Evolutionary conservation across 768 basidiomycete species (phyloP).

Genomic region (Rhodotorula graminis): DNA sequence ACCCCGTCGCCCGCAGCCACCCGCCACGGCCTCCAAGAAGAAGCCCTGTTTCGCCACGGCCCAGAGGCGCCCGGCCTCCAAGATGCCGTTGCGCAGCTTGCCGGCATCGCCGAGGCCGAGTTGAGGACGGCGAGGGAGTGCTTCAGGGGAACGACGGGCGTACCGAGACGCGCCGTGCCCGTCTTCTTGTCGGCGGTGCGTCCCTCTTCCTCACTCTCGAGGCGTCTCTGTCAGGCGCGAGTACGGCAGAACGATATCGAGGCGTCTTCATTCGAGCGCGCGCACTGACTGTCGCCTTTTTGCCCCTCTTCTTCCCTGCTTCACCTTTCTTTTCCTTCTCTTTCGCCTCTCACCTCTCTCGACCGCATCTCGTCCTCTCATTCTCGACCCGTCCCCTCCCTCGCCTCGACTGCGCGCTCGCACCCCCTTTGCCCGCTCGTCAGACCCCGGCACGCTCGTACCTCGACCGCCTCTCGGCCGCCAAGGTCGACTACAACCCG

Average conservation of each 20-base stretch:
- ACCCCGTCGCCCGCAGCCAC: not conserved
- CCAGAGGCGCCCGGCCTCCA: constrained; percentile 20
- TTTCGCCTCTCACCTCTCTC: no score
- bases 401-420: no score
- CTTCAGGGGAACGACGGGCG: constrained; percentile 32
- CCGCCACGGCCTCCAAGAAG: constrained; percentile 20
- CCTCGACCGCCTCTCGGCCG: constrained; percentile 11
- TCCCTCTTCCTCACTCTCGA: not conserved
- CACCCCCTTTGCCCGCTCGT: no score
- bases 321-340: no score
- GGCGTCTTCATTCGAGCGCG: no score
- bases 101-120: constrained; percentile 37
- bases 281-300: no score
- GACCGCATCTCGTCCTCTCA: no score
- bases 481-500: constrained; percentile 28
- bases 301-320: no score
- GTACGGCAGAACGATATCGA: no score
- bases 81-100: constrained; percentile 35
- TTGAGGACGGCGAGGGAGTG: constrained; percentile 27
- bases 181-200: constrained; percentile 31
- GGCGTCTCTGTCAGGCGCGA: no score
- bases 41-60: constrained; percentile 28
- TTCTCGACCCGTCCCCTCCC: no score
- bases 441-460: constrained; percentile 30
- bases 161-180: constrained; percentile 19